Evolutionary conservation across 2,329 filamentous ascomycete genomes (phyloP), one percentile per base, ranked within the genome.

Genomic region (Aschersonia sp.): DNA sequence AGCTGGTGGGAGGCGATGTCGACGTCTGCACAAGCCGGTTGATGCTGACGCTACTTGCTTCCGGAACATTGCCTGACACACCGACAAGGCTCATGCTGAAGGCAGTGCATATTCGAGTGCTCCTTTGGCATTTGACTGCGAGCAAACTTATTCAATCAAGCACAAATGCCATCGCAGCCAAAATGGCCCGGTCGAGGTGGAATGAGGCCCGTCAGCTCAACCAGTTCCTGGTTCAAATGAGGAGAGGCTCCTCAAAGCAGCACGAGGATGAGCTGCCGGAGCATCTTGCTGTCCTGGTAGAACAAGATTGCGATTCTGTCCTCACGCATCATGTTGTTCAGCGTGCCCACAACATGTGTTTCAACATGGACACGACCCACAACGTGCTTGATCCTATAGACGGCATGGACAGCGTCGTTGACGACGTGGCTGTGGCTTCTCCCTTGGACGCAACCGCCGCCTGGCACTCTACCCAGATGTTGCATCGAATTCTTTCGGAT

Each of bases 391-490:
- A 74, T 4, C 69, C 73, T 29, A 83, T 86, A 52, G 79, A 83
- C 46, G 79, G 84, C 44, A 84, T 94, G 73, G 84, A 94, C 59
- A 74, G 77, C 5, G 87, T 95, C 1, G 84, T 92, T 4, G 84
- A 92, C 50, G 90, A 95, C 57, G 78, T 79, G 46, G 83, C 87
- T 3, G 85, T 95, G 50, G 79, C 84, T 46, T 92, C 87, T 14
- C 87, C 89, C 0, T 76, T 95, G 53, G 90, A 95, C 62, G 88
- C 87, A 10, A 78, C 95, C 46, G 87, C 89, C 6, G 87, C 89
- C 2, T 95, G 89, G 89, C 92, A 82, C 70, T 94, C 89, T 0
- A 87, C 79, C 52, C 72, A 83, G 48, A 71, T 78, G 10, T 67
- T 95, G 39, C 84, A 88, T 56, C 74, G 76, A 49, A 80, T 79